Evolutionary conservation across 169 alveolate genomes (phyloP).

Genomic region (Babesia bovis): DNA sequence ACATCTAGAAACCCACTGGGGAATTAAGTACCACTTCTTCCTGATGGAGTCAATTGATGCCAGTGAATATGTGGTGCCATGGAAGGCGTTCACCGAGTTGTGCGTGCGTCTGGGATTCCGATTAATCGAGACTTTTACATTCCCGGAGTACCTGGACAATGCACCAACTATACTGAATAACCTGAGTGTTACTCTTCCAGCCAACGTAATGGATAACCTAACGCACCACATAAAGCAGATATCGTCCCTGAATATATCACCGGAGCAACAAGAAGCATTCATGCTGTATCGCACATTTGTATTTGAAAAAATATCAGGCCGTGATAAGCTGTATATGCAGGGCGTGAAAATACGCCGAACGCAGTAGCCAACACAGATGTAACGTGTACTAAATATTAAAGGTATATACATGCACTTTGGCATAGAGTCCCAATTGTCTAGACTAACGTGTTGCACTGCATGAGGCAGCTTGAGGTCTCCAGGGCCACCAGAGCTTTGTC

Average conservation of each 20-base stretch:
- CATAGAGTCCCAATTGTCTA: neutral
- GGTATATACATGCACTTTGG: slow-evolving; percentile 2
- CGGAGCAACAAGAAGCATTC: slow-evolving; percentile 55
- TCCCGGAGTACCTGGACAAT: slow-evolving; percentile 58
- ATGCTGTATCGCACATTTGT: slow-evolving; percentile 58
- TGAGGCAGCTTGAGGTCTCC: slow-evolving; percentile 50
- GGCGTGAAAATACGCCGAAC: slow-evolving; percentile 60
- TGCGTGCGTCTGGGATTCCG: slow-evolving; percentile 41
- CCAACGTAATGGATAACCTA: slow-evolving; percentile 47
- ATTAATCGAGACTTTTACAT: slow-evolving; percentile 44
- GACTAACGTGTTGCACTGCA: slow-evolving; percentile 28
- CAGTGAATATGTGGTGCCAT: slow-evolving; percentile 76
- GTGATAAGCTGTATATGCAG: slow-evolving; percentile 64
- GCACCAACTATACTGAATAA: neutral
- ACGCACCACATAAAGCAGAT: slow-evolving; percentile 21
- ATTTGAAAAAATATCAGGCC: slow-evolving; percentile 57
- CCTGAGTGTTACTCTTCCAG: slow-evolving; percentile 4
- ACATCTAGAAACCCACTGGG: slow-evolving; percentile 61
- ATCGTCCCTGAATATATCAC: slow-evolving; percentile 25
- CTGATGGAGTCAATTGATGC: slow-evolving; percentile 78
- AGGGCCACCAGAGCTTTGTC: slow-evolving; percentile 27
- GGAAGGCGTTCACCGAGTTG: slow-evolving; percentile 55
- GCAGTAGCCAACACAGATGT: neutral
- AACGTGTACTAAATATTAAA: neutral
- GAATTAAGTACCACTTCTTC: slow-evolving; percentile 74